phyloP scores from a whole-genome alignment of 805 yeast genomes.

The Kluyveromyces dobzhanskii region DNA sequence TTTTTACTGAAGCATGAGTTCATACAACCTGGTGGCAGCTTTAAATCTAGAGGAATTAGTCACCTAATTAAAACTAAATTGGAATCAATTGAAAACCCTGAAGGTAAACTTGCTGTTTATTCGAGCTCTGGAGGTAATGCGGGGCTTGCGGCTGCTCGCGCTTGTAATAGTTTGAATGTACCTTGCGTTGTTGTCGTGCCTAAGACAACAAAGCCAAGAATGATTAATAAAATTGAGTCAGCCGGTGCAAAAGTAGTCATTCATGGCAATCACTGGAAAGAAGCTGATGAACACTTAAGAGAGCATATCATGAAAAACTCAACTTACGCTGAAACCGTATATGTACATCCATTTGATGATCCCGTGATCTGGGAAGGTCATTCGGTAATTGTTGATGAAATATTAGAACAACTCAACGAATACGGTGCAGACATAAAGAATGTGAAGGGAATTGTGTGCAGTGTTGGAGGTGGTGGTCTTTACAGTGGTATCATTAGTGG shows the following conservation, averaged over 20 bases:
- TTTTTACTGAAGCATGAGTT: slow-evolving; percentile 40
- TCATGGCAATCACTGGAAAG: slow-evolving; percentile 39
- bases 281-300: slow-evolving; percentile 38
- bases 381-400: slow-evolving; percentile 39
- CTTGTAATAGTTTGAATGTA: slow-evolving; percentile 26
- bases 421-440: slow-evolving; percentile 16
- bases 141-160: slow-evolving; percentile 38
- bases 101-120: slow-evolving; percentile 31
- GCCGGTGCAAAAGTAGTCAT: slow-evolving; percentile 43
- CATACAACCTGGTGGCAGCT: slow-evolving; percentile 47
- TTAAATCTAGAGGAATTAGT: slow-evolving; percentile 48
- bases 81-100: slow-evolving; percentile 16
- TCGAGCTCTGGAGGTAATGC: slow-evolving; percentile 51
- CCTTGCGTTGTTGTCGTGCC: slow-evolving; percentile 59
- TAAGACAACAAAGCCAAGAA: slow-evolving; percentile 33
- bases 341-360: slow-evolving; percentile 49
- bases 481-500: slow-evolving; percentile 46
- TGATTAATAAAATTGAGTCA: slow-evolving; percentile 35
- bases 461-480: slow-evolving; percentile 53
- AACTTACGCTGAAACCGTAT: slow-evolving; percentile 17
- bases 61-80: slow-evolving; percentile 31
- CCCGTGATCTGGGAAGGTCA: slow-evolving; percentile 50
- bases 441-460: slow-evolving; percentile 42
- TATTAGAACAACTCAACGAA: slow-evolving; percentile 22
- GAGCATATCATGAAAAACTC: slow-evolving; percentile 18